Evolutionary conservation across 2,329 filamentous ascomycete species (phyloP), one percentile per base, ranked within the genome.

Genomic region (Phaeoacremonium minimum): DNA sequence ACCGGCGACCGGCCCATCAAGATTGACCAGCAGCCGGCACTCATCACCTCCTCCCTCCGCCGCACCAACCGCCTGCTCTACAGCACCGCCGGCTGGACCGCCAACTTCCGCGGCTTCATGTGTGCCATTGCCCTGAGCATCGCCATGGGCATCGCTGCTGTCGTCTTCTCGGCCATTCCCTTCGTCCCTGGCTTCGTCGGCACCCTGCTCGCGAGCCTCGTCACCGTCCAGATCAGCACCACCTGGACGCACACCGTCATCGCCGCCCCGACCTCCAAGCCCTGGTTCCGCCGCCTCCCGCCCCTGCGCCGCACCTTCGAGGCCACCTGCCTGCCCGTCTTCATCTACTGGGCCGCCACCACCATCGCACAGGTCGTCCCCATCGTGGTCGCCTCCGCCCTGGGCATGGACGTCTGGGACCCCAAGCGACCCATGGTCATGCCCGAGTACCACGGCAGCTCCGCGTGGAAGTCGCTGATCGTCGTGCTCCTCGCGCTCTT

Each of bases 161-260:
- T 57, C 37, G 51, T 77, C 45, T 52, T 84, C 49, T 45, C 60
- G 14, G 50, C 53, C 20, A 46, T 66, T 31, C 47, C 68, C 19
- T 48, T 62, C 38, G 52, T 63, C 53, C 63, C 45, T 45, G 63
- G 50, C 55, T 64, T 56, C 17, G 28, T 85, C 37, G 66, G 68
- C 36, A 70, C 70, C 36, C 69, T 83, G 33, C 39, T 84, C 29
- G 69, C 77, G 17, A 70, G 75, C 35, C 58, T 91, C 15, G 58
- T 75, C 15, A 67, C 86, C 19, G 75, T 83, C 26, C 84, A 84
- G 51, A 60, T 91, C 41, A 75, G 79, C 56, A 76, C 90, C 47
- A 75, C 79, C 36, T 95, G 89, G 88, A 86, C 89, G 4, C 88
- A 95, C 59, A 82, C 86, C 51, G 78, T 95, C 56, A 89, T 96